phyloP scores from a whole-genome alignment of 2,329 filamentous ascomycete genomes.

The Penicillium sp. region DNA sequence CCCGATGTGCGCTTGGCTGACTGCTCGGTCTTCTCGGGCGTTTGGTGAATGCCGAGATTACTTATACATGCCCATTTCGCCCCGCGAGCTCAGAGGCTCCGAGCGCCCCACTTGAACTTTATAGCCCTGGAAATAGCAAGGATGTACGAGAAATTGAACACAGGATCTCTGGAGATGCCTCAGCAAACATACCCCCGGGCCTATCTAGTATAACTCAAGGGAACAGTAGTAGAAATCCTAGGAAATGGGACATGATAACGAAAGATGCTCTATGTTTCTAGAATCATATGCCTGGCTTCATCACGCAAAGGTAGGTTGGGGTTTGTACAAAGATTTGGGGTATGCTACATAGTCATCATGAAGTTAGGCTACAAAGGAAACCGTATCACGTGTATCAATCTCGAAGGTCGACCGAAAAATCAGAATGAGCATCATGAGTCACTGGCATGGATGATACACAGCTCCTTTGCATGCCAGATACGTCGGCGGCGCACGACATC shows the following conservation, averaged over 20 bases:
- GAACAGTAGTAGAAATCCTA: no score
- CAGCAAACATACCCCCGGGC: no score
- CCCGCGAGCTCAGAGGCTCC: no score
- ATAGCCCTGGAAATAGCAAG: no score
- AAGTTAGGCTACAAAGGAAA: slow-evolving; percentile 1
- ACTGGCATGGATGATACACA: slow-evolving; percentile 46
- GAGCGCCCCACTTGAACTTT: no score
- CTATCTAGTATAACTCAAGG: no score
- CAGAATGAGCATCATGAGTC: not conserved
- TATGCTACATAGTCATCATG: slow-evolving; percentile 12
- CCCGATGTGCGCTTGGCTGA: no score
- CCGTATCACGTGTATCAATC: not conserved
- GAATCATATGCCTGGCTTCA: not conserved
- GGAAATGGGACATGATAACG: not conserved
- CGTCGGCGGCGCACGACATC: slow-evolving; percentile 42
- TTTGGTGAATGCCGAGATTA: no score
- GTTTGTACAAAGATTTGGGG: slow-evolving; percentile 43
- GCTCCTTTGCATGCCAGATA: slow-evolving; percentile 49
- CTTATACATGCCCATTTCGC: no score
- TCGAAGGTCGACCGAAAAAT: not conserved
- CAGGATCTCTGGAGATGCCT: no score
- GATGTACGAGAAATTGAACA: no score
- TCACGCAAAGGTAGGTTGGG: not conserved
- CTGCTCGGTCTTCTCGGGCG: no score
- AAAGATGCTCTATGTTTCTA: not conserved